These are phyloP conservation scores for Pseudognaphalium luteoalbum DNA, from an alignment of 129 eudicot genomes.

Conservation along the genomic window DNA sequence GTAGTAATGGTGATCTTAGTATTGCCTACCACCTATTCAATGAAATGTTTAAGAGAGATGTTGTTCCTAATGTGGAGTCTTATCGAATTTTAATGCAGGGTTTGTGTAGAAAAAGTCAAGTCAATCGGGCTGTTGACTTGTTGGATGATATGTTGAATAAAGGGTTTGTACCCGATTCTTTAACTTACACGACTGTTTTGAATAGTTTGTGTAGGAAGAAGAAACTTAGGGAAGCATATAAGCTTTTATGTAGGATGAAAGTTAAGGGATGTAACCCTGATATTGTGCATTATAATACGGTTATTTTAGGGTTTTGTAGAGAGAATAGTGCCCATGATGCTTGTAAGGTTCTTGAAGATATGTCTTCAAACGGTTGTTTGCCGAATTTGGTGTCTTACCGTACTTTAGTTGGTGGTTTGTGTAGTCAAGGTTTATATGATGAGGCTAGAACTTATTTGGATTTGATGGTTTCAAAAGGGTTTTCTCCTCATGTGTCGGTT, in stretches of 20 bases:
- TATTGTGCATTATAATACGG: conserved; percentile 80
- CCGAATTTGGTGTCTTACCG: conserved; percentile 81
- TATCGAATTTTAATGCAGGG: conserved; percentile 79
- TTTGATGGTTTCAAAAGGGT: conserved; percentile 67
- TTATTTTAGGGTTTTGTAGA: conserved; percentile 72
- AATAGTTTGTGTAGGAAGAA: conserved; percentile 89
- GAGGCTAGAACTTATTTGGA: conserved; percentile 57
- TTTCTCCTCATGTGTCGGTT: conserved; percentile 71
- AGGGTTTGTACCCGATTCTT: conserved; percentile 75
- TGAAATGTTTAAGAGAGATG: conserved; percentile 70
- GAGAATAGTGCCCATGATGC: conserved; percentile 77
- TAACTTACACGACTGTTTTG: conserved; percentile 64
- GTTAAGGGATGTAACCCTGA: conserved; percentile 88
- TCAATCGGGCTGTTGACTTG: conserved; percentile 67
- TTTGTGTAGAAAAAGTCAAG: conserved; percentile 86
- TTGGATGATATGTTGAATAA: conserved; percentile 88
- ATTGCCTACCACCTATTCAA: conserved; percentile 69
- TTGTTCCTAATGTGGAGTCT: conserved; percentile 66
- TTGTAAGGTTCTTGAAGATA: conserved; percentile 76
- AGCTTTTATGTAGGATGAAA: conserved; percentile 88
- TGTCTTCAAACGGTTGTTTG: conserved; percentile 70
- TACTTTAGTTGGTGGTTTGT: conserved; percentile 72
- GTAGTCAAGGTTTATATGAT: conserved; percentile 69
- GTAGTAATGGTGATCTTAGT: conserved; percentile 56
- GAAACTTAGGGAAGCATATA: conserved; percentile 87